Percentiles rank a stretch among this genome's conserved stretches.
These are phyloP conservation scores for Dryas drummondii DNA, from an alignment of 306 rosid species.

Conservation along the genomic window DNA sequence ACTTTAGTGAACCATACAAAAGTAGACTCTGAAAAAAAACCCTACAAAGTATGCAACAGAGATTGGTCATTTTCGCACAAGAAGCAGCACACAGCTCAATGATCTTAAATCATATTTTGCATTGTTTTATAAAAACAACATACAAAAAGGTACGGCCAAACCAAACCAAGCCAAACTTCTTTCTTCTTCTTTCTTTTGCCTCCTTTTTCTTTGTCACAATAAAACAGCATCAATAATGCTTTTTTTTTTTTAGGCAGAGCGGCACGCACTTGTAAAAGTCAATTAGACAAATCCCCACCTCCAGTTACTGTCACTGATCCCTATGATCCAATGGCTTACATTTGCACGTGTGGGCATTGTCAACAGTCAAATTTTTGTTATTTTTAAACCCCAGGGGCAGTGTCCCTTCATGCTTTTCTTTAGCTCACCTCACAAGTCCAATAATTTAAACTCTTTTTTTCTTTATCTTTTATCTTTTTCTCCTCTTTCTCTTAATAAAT, in stretches of 20 bases:
- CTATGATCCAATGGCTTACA: slow-evolving; percentile 28
- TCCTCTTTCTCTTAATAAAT: background rate
- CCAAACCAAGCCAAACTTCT: slow-evolving; percentile 24
- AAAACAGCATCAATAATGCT: background rate
- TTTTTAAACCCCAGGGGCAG: slow-evolving; percentile 14
- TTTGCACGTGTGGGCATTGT: slow-evolving; percentile 34
- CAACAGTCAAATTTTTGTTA: slow-evolving; percentile 24
- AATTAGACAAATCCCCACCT: background rate
- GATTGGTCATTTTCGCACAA: slow-evolving; percentile 27
- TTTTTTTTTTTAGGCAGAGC: background rate
- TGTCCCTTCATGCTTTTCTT: slow-evolving; percentile 9
- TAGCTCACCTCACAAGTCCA: background rate
- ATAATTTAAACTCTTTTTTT: background rate
- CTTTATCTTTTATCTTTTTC: background rate
- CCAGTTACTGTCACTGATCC: slow-evolving; percentile 24
- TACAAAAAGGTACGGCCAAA: too few relatives aligned
- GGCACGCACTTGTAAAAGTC: slow-evolving; percentile 23
- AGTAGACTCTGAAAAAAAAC: background rate
- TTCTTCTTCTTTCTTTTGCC: background rate
- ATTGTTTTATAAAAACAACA: slow-evolving; percentile 8
- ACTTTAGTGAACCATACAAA: slow-evolving; percentile 30
- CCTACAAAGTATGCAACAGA: slow-evolving; percentile 10
- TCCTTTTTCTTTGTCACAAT: background rate
- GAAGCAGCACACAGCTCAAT: slow-evolving; percentile 42
- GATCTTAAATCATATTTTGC: slow-evolving; percentile 16